Conservation (phyloP, 2,329 filamentous ascomycete genomes). For the Trichoderma koningiopsis region DNA sequence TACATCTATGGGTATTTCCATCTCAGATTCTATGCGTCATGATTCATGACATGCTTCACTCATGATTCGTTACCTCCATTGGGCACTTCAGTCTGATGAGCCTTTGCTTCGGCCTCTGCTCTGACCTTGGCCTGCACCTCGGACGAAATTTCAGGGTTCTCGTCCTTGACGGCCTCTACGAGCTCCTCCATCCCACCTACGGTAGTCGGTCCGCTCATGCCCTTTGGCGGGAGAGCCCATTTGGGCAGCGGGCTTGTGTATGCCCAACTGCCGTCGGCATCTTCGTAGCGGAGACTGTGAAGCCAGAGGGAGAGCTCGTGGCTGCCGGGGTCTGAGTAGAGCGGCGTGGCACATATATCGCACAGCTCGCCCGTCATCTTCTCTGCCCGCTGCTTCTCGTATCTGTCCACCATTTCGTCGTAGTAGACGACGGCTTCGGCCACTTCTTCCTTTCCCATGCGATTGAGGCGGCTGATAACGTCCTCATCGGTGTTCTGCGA, state of each 20-base stretch:
- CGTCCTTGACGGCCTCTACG: slow-evolving; percentile 55
- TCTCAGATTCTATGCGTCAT: slow-evolving; percentile 8
- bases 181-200: slow-evolving; percentile 64
- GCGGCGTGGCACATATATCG: slow-evolving; percentile 76
- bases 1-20: not conserved
- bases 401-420: slow-evolving; percentile 88
- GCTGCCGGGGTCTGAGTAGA: slow-evolving; percentile 88
- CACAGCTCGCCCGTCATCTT: slow-evolving; percentile 87
- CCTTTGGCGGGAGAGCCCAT: slow-evolving; percentile 83
- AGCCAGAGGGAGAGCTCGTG: slow-evolving; percentile 94
- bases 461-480: slow-evolving; percentile 79
- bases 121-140: slow-evolving; percentile 15
- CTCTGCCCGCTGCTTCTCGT: slow-evolving; percentile 88
- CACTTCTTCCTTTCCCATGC: slow-evolving; percentile 93
- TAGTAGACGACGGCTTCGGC: slow-evolving; percentile 91
- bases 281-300: slow-evolving; percentile 88
- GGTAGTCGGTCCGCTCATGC: slow-evolving; percentile 69
- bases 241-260: slow-evolving; percentile 81
- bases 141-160: slow-evolving; percentile 44
- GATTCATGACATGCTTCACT: not conserved
- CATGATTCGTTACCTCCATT: slow-evolving; percentile 12
- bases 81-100: not conserved
- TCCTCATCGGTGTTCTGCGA: slow-evolving; percentile 79
- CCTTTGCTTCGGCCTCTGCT: not conserved
- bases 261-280: slow-evolving; percentile 78